Evolutionary conservation across 306 rosid genomes (phyloP), one percentile per base, ranked within the genome.

Genomic region (Potentilla sterilis): DNA sequence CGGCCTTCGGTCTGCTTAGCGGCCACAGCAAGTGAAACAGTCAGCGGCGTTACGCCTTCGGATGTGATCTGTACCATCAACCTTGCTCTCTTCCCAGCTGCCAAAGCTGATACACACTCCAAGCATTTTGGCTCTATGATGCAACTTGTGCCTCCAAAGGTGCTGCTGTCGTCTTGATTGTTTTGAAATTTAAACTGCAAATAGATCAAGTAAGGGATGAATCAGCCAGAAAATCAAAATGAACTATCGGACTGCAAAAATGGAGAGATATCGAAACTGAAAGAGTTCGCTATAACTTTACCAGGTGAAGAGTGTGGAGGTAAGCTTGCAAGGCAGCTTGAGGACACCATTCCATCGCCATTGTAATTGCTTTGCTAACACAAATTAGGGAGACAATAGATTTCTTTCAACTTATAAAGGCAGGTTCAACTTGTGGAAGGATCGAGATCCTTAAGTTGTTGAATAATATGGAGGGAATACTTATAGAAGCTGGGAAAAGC

Each of bases 1-100:
- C 63, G 70, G 51, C 84, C 84, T 64, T 81, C 78, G 19, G 70
- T 76, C 28, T 81, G 81, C 64, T 72, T 81, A 21, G 81, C 81
- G 4, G 81, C 66, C 32, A 67, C 81, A 7, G 74, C 81, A 2
- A 76, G 81, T 11, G 81, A 40, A 13, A 64, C 37, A n/a, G 78
- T 76, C 38, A 76, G 44, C 9, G 66, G 81, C 21, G 81, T 71
- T 77, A 72, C n/a, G 15, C 74, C 74, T 35, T 71, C 55, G 0
- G 78, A 67, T 21, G 70, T 64, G 63, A 76, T 41, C 48, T 76
- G 74, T 72, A 76, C 38, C 64, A 76, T 71, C 37, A 71, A 28
- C 48, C 57, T 54, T 11, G 78, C 84, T 38, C 58, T 24, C 32
- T 70, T 81, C 66, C 84, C 78, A 4, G 78, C 81, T 35, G 81